Base-by-base conservation (phyloP, 208 protist species). In the Leishmania martiniquensis region DNA sequence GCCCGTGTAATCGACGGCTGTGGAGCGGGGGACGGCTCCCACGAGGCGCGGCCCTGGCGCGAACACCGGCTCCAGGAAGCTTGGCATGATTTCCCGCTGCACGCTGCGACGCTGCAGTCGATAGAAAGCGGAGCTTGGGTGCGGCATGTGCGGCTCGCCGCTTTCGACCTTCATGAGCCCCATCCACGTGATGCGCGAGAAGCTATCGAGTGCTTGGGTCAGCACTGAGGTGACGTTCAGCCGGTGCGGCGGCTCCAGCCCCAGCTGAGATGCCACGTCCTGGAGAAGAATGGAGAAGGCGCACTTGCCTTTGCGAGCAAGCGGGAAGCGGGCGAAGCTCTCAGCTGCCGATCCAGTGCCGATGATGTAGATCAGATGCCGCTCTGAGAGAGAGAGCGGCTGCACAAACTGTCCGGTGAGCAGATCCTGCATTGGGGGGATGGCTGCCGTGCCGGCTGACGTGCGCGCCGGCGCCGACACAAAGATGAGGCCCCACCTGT, bases 171-270 rank as follows among this genome's bases (percentile, higher is more conserved):
- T 83, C 92, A 97, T 94, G 42, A 97, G 82, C 3, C 88, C 86
- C 84, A 96, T 93, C 92, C 94, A 97, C 65, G 94, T 97, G 59
- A 92, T 84, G 68, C 94, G 94, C 25, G 92, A 95, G 81, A 97
- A 97, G 71, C 75, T 71, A 81, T 97, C 89, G 49, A 97, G 72
- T 13, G 94, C 91, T 42, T 92, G 85, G 45, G 86, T 88, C 7
- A 97, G 84, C 62, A 86, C 87, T 42, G 82, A 77, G 29, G 94
- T 96, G n/a, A 97, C 76, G 39, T 87, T 91, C 29, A 84, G 72
- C 20, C 90, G 90, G 49, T 90, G 87, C 29, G 78, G 80, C 29
- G 85, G 89, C 69, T 84, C 74, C 54, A 93, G 69, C 32, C 85
- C 88, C 29, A 97, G 83, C 86, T 97, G 94, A 69, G 87, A 89